Base-by-base conservation (phyloP, 1,139 yeast species). In the Sugiyamaella xylanicola region DNA sequence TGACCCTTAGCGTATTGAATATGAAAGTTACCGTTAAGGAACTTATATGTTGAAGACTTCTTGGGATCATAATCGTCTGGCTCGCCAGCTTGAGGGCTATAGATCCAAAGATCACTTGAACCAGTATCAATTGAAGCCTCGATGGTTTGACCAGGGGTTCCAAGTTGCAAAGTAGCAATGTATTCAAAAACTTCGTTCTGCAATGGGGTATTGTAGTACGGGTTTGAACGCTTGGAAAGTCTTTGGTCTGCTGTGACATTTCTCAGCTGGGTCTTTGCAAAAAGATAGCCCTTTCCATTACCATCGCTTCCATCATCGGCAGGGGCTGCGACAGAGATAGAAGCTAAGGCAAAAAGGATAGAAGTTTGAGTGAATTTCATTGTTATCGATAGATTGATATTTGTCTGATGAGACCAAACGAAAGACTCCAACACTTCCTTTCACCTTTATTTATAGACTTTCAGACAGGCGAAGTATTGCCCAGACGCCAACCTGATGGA, bases 91-190 rank as follows among this genome's bases (percentile, higher is more conserved):
- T 77, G 74, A 2, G 84, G 84, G 49, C 81, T 74, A 3, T 11
- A 81, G 19, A 85, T 78, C 89, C 89, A 85, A 57, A 84, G 71
- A 66, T 85, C 90, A 1, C 87, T 77, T 2, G 88, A 83, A 0
- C 90, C 90, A 4, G 90, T 84, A 65, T 85, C 91, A 41, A 85
- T 67, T 37, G 81, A 69, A 1, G 84, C 83, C 4, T 73, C 73
- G 29, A 85, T 77, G 8, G 74, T 67, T 61, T 82, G 84, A 0
- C 74, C 67, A 5, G 83, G 77, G 0, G 87, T 78, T 2, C 93
- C 92, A 16, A 86, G 63, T n/a, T 68, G 65, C 15, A 83, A 56
- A 8, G 15, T 32, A 8, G 37, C 37, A n/a, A 32, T n/a, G 13
- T 32, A 8, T 32, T 32, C 15, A n/a, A 8, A 32, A 13, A 32